Evolutionary conservation across 495 filamentous ascomycete genomes (phyloP).

Genomic region (Penicillium samsonianum): DNA sequence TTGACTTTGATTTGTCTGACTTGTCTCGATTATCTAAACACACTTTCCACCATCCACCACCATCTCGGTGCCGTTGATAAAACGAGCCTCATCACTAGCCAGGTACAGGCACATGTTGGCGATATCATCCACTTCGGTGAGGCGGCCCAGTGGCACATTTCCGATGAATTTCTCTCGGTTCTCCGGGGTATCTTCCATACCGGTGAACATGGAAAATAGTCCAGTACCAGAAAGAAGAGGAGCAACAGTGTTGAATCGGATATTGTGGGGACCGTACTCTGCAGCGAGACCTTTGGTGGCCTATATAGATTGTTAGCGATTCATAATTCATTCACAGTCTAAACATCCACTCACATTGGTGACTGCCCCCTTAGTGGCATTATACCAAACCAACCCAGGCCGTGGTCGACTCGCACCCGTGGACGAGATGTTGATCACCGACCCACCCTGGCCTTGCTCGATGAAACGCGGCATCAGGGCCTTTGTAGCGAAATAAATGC

Average conservation of each 20-base stretch:
- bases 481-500: conserved; percentile 57
- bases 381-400: conserved; percentile 71
- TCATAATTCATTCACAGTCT: background rate
- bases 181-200: conserved; percentile 66
- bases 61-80: conserved; percentile 64
- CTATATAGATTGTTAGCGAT: conserved; percentile 24
- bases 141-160: conserved; percentile 64
- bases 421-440: conserved; percentile 66
- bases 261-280: conserved; percentile 65
- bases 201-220: conserved; percentile 65
- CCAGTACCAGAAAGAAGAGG: conserved; percentile 64
- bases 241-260: conserved; percentile 64
- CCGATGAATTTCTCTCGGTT: conserved; percentile 67
- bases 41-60: conserved; percentile 43
- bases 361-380: conserved; percentile 66
- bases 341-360: conserved; percentile 50
- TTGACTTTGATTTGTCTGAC: background rate
- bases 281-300: conserved; percentile 67
- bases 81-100: conserved; percentile 65
- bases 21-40: conserved; percentile 25
- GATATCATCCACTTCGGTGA: conserved; percentile 65
- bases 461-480: conserved; percentile 56
- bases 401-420: conserved; percentile 63
- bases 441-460: conserved; percentile 58
- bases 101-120: conserved; percentile 67